Conservation (phyloP, 345 rosid genomes). For the Eucalyptus cloeziana region DNA sequence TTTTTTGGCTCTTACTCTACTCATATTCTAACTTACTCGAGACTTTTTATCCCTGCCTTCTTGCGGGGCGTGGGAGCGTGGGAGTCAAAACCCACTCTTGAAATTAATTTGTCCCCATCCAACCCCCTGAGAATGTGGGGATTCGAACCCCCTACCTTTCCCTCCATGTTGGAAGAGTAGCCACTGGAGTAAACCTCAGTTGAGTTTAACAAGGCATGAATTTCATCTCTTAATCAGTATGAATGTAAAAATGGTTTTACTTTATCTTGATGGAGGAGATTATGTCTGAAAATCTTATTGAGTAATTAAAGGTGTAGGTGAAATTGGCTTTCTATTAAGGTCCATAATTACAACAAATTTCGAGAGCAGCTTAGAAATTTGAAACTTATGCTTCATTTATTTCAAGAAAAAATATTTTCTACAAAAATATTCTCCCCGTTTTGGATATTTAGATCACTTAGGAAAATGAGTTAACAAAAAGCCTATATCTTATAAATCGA, state of each 20-base stretch:
- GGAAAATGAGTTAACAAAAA: neutral
- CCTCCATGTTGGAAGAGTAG: no score
- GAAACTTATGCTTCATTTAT: neutral
- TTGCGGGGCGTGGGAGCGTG: no score
- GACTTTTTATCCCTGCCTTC: no score
- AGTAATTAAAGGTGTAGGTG: neutral
- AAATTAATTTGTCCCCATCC: no score
- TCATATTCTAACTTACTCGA: no score
- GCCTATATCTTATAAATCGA: neutral
- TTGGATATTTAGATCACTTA: neutral
- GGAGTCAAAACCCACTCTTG: no score
- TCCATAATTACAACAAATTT: neutral
- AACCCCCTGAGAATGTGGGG: no score
- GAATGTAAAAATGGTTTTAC: neutral
- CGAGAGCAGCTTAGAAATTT: neutral
- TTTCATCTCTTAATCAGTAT: neutral
- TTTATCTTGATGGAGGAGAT: neutral
- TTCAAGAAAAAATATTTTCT: neutral
- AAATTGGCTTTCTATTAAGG: neutral
- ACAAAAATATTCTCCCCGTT: rapidly evolving
- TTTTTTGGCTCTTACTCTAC: no score
- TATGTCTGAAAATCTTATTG: neutral
- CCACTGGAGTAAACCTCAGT: no score
- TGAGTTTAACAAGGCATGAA: neutral
- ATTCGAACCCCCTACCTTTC: no score